Evolutionary conservation across 495 filamentous ascomycete species (phyloP).

Genomic region (Aspergillus baeticus): DNA sequence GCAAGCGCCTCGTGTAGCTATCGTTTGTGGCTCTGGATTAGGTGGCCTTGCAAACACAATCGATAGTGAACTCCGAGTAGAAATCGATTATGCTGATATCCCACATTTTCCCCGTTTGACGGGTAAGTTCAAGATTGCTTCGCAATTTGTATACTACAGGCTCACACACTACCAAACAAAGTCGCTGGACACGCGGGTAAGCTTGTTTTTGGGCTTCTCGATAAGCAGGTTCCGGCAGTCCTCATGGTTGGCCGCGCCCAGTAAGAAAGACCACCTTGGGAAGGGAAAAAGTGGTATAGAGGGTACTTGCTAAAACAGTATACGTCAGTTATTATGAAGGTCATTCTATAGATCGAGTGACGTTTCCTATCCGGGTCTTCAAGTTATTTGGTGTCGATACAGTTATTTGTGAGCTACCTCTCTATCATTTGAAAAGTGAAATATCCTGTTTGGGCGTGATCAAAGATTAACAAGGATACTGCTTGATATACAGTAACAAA

Average conservation of each 20-base stretch:
- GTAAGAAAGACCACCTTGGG: conserved; percentile 45
- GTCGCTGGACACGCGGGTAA: conserved; percentile 73
- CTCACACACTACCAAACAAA: conserved; percentile 22
- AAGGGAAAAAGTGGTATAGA: background rate
- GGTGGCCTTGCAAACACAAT: conserved; percentile 64
- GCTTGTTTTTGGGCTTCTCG: conserved; percentile 67
- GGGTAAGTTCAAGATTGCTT: conserved; percentile 43
- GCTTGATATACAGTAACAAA: conserved; percentile 76
- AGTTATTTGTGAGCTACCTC: conserved; percentile 53
- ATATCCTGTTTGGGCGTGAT: background rate
- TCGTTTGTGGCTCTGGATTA: conserved; percentile 74
- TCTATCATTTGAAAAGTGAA: conserved; percentile 5
- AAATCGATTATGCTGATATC: conserved; percentile 61
- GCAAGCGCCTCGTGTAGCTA: conserved; percentile 58
- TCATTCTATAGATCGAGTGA: conserved; percentile 64
- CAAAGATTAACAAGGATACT: conserved; percentile 30
- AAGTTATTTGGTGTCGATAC: conserved; percentile 64
- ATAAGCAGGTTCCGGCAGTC: conserved; percentile 56
- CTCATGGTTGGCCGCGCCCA: conserved; percentile 74
- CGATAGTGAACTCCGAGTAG: conserved; percentile 48
- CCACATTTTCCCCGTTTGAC: conserved; percentile 65
- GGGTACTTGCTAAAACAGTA: background rate
- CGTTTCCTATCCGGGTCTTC: conserved; percentile 71
- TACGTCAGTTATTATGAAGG: conserved; percentile 71
- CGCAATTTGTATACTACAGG: background rate